These are phyloP conservation scores for Cymodocea nodosa DNA, from an alignment of 116 monocot genomes.

Conservation along the genomic window DNA sequence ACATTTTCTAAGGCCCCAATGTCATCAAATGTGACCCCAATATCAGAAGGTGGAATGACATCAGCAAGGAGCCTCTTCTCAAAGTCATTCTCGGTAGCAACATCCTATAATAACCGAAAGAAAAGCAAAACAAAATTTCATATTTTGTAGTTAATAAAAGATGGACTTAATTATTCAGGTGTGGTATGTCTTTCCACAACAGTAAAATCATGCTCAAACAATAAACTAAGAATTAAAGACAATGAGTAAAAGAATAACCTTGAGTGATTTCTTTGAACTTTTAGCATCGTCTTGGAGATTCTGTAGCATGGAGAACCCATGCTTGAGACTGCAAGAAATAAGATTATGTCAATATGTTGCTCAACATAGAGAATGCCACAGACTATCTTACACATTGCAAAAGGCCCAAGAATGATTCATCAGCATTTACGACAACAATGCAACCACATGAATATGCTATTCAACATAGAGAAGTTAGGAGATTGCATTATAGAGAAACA, in stretches of 20 bases:
- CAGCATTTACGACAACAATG: too few species aligned
- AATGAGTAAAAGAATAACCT: slow-evolving; percentile 28
- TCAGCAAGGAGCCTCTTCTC: slow-evolving; percentile 92
- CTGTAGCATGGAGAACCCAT: slow-evolving; percentile 74
- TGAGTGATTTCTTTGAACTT: slow-evolving; percentile 78
- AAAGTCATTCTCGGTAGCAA: slow-evolving; percentile 95
- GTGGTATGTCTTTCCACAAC: neutral
- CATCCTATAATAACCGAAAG: slow-evolving; percentile 47
- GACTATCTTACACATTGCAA: too few species aligned
- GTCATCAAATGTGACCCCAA: slow-evolving; percentile 96
- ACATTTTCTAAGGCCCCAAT: slow-evolving; percentile 98
- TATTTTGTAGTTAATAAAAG: neutral
- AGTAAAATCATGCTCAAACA: neutral
- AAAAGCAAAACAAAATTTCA: neutral
- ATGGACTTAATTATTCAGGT: neutral
- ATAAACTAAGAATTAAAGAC: neutral
- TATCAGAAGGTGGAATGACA: slow-evolving; percentile 94
- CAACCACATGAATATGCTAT: too few species aligned
- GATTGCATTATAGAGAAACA: neutral
- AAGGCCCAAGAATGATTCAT: too few species aligned
- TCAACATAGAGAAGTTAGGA: neutral
- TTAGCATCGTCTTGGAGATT: slow-evolving; percentile 70
- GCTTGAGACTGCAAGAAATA: slow-evolving; percentile 3
- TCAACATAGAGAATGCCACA: too few species aligned
- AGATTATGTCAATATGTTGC: too few species aligned